Evolutionary conservation across 139 green algal genomes (phyloP), one percentile per base, ranked within the genome.

Genomic region (Chlamydomonas applanata): DNA sequence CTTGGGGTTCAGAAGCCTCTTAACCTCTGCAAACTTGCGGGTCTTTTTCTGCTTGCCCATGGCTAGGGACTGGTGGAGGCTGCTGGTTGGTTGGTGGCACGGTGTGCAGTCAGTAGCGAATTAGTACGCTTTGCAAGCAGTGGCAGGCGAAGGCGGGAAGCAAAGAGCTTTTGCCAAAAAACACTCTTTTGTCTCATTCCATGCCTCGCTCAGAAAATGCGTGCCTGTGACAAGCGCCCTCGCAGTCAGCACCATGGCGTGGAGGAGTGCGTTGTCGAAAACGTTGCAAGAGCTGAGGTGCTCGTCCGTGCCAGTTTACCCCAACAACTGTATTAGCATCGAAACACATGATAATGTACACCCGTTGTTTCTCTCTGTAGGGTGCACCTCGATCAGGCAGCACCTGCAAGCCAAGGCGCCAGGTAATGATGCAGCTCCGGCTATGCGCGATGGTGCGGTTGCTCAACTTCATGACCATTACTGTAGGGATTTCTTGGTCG

Each of bases 41-140:
- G 91, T 97, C 82, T 98, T 97, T 79, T 98, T 98, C 13, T 91
- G 88, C 64, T 97, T 98, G 4, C 94, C 94, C 94, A 98, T 98
- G 33, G 29, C n/a, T n/a, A n/a, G n/a, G n/a, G n/a, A n/a, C n/a
- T n/a, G n/a, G n/a, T n/a, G n/a, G n/a, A n/a, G n/a, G n/a, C n/a
- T n/a, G n/a, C n/a, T n/a, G n/a, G n/a, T n/a, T n/a, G n/a, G n/a
- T n/a, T n/a, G n/a, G n/a, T n/a, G n/a, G n/a, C n/a, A n/a, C n/a
- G n/a, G n/a, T n/a, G n/a, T n/a, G n/a, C n/a, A n/a, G n/a, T n/a
- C n/a, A n/a, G n/a, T n/a, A n/a, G n/a, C n/a, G n/a, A n/a, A n/a
- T n/a, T n/a, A n/a, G n/a, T n/a, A n/a, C n/a, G n/a, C n/a, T n/a
- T n/a, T n/a, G n/a, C n/a, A n/a, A n/a, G n/a, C n/a, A n/a, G n/a